phyloP scores from a whole-genome alignment of 139 green algal species.

The Chlamydomonas sp. region DNA sequence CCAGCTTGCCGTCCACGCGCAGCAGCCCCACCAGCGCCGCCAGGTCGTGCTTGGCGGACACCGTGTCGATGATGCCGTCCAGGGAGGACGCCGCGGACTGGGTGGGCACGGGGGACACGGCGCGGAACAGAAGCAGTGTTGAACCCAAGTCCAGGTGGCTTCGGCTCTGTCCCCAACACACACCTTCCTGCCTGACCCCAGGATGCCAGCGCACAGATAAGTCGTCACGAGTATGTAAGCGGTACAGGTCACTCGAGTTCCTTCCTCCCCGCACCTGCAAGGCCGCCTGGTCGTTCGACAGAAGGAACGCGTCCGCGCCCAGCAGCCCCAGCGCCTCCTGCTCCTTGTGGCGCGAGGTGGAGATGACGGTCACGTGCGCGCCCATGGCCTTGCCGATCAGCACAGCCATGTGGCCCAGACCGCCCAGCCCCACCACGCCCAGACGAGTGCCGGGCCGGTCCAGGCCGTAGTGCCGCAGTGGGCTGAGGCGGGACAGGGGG shows the following conservation, averaged over 20 bases:
- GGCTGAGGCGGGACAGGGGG: slow-evolving; percentile 17
- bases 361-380: slow-evolving; percentile 71
- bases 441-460: slow-evolving; percentile 81
- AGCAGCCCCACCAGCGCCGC: slow-evolving; percentile 54
- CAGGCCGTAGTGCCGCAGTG: slow-evolving; percentile 75
- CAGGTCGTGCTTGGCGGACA: slow-evolving; percentile 75
- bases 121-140: neutral
- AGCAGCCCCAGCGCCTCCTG: slow-evolving; percentile 69
- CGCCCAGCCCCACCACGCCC: slow-evolving; percentile 80
- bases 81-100: slow-evolving; percentile 55
- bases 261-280: slow-evolving; percentile 58
- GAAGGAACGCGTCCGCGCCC: slow-evolving; percentile 69
- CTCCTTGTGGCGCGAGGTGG: slow-evolving; percentile 72
- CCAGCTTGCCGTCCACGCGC: slow-evolving; percentile 62
- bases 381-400: slow-evolving; percentile 82
- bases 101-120: neutral
- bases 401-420: slow-evolving; percentile 75
- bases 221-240: too few relatives aligned
- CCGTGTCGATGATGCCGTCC: slow-evolving; percentile 91
- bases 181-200: neutral
- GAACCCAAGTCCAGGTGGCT: too few relatives aligned
- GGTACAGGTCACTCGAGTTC: neutral
- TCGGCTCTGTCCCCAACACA: too few relatives aligned
- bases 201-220: neutral
- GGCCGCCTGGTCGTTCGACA: slow-evolving; percentile 63